Base-by-base conservation (phyloP, 768 basidiomycete species). In the Lactarius hatsudake region DNA sequence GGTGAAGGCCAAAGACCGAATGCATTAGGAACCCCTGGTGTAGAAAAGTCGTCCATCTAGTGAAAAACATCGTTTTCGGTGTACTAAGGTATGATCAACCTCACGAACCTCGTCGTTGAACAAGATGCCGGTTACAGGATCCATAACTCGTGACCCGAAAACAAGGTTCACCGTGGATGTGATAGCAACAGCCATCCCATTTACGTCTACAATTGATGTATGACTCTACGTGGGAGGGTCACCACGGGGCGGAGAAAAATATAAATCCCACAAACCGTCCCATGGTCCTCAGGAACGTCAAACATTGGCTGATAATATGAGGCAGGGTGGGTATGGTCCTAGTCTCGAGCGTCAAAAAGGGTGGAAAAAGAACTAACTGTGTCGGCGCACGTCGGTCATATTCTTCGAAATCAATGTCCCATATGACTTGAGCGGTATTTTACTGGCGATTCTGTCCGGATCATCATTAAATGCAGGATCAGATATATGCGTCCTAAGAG, bases 31-130 rank as follows among this genome's bases (percentile, higher is more conserved):
- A 77, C 76, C 3, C 91, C 94, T 1, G 95, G 96, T 0, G 81
- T 88, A 13, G 94, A 91, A 75, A 98, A 98, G 76, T 98, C 96
- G 69, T 94, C 93, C 91, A 94, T 92, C 84, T 88, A 62, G 26
- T 15, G 5, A 7, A 34, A 28, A 15, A 10, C 6, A 6, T 62
- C 7, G 15, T 9, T 48, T 8, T 55, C 17, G 18, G n/a, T 32
- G 57, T 43, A 28, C 51, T 13, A 13, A 23, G 13, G 13, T 20
- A 34, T 12, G 54, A 43, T 20, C 30, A 38, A 64, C 56, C n/a
- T 23, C 56, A 63, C 77, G 71, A 71, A 84, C 87, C 81, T 96
- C 93, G 73, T 98, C 87, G 72, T 98, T 98, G 51, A 98, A 77
- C 60, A 98, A 83, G 34, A 98, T 82, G 0, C 96, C 96, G 0